These are phyloP conservation scores for Debaryomycetaceae sp. DNA, from an alignment of 1,139 yeast genomes.

Conservation along the genomic window DNA sequence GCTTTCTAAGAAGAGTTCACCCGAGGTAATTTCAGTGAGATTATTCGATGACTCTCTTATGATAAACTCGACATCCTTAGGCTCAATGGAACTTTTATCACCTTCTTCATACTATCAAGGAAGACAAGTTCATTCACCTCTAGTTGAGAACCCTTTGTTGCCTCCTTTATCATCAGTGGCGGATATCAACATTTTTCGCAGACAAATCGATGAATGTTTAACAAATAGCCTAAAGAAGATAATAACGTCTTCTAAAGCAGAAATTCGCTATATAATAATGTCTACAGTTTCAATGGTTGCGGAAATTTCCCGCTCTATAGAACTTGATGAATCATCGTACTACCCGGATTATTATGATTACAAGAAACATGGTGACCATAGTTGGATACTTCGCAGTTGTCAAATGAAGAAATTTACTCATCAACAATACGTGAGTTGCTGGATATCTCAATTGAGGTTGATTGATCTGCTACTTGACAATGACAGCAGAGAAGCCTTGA, in stretches of 20 bases:
- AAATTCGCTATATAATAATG: slow-evolving; percentile 7
- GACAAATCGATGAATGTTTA: slow-evolving; percentile 30
- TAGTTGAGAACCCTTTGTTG: slow-evolving; percentile 20
- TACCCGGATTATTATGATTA: not conserved
- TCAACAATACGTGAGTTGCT: slow-evolving; percentile 9
- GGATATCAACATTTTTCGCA: slow-evolving; percentile 27
- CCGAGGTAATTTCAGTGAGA: not conserved
- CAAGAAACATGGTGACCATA: not conserved
- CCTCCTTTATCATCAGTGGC: slow-evolving; percentile 28
- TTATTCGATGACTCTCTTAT: not conserved
- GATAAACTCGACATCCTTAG: not conserved
- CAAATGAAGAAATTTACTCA: not conserved
- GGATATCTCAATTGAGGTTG: slow-evolving; percentile 10
- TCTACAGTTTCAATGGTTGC: slow-evolving; percentile 7
- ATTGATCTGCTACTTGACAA: slow-evolving; percentile 7
- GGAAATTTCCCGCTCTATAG: not conserved
- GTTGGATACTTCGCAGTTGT: not conserved
- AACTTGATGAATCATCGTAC: not conserved
- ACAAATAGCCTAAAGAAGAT: slow-evolving; percentile 16
- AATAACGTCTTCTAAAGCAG: not conserved
- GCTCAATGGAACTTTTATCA: not conserved
- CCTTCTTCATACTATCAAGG: not conserved
- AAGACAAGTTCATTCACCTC: slow-evolving; percentile 4
- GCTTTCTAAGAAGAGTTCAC: slow-evolving; percentile 5
- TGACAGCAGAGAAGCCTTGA: slow-evolving; percentile 9